phyloP scores from a whole-genome alignment of 805 yeast genomes.

The Henningerozyma blattae region DNA sequence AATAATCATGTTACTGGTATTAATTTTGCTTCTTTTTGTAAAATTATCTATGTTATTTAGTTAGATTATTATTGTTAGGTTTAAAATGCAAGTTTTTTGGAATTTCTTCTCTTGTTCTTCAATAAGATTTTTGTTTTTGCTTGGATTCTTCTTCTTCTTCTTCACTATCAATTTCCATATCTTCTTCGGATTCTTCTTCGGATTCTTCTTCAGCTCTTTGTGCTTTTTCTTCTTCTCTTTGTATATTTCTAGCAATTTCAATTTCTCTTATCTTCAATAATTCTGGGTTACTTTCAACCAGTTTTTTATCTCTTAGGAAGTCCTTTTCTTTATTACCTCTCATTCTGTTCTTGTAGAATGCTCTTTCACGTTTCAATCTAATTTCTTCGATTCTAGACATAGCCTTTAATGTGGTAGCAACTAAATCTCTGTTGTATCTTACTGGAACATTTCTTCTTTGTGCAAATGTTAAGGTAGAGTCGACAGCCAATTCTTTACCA shows the following conservation, averaged over 20 bases:
- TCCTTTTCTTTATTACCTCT: slow-evolving; percentile 87
- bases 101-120: slow-evolving; percentile 33
- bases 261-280: slow-evolving; percentile 87
- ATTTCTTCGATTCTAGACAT: slow-evolving; percentile 95
- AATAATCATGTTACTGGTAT: not conserved
- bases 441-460: slow-evolving; percentile 97
- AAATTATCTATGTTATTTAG: not conserved
- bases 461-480: slow-evolving; percentile 89
- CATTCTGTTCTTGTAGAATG: slow-evolving; percentile 99
- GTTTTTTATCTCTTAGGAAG: slow-evolving; percentile 73
- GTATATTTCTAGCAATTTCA: slow-evolving; percentile 66
- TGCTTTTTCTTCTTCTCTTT: slow-evolving; percentile 53
- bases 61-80: slow-evolving; percentile 1
- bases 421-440: slow-evolving; percentile 92
- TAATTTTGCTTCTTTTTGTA: slow-evolving; percentile 1
- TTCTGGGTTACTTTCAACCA: slow-evolving; percentile 83
- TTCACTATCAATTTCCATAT: slow-evolving; percentile 35
- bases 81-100: slow-evolving; percentile 30
- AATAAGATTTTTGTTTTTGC: slow-evolving; percentile 50
- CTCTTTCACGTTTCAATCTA: slow-evolving; percentile 91
- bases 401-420: slow-evolving; percentile 84
- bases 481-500: slow-evolving; percentile 96
- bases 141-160: slow-evolving; percentile 39
- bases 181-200: slow-evolving; percentile 32
- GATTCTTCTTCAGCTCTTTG: slow-evolving; percentile 35